Conservation (phyloP, 2,329 filamentous ascomycete species). For the Aspergillus sp. region DNA sequence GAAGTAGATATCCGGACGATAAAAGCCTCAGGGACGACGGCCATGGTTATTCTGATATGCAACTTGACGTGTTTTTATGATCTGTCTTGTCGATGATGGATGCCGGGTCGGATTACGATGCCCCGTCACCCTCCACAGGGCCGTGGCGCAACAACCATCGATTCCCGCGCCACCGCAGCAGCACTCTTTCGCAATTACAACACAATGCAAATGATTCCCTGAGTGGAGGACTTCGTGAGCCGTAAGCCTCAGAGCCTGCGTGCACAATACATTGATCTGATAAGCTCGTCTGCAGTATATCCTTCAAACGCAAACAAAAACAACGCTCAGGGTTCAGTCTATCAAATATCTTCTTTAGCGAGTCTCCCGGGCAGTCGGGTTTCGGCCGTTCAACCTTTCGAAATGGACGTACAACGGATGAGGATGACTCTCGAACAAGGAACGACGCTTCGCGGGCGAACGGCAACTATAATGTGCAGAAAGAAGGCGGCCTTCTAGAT, state of each 20-base stretch:
- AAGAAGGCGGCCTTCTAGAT: conserved; percentile 59
- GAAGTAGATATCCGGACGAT: not conserved
- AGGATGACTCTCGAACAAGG: conserved; percentile 31
- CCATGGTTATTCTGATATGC: conserved; percentile 19
- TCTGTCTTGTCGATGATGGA: conserved; percentile 34
- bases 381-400: conserved; percentile 32
- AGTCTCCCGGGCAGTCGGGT: conserved; percentile 26
- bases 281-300: conserved; percentile 33
- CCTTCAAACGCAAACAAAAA: conserved; percentile 51
- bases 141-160: conserved; percentile 18
- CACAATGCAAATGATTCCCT: conserved; percentile 30
- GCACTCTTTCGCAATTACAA: conserved; percentile 26
- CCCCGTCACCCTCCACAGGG: conserved; percentile 21
- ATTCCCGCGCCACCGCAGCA: conserved; percentile 26
- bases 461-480: conserved; percentile 36
- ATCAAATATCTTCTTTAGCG: conserved; percentile 43
- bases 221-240: conserved; percentile 38
- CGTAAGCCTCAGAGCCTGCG: conserved; percentile 32
- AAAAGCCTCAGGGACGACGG: conserved; percentile 18
- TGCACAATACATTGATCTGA: not conserved
- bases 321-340: conserved; percentile 44
- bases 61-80: conserved; percentile 27
- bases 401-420: conserved; percentile 32
- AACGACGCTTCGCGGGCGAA: conserved; percentile 28
- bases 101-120: conserved; percentile 23